A percentile compares a stretch with the other conserved stretches of the same genome.
Conservation (phyloP, 805 yeast genomes). For the Starmerella scarabaei region DNA sequence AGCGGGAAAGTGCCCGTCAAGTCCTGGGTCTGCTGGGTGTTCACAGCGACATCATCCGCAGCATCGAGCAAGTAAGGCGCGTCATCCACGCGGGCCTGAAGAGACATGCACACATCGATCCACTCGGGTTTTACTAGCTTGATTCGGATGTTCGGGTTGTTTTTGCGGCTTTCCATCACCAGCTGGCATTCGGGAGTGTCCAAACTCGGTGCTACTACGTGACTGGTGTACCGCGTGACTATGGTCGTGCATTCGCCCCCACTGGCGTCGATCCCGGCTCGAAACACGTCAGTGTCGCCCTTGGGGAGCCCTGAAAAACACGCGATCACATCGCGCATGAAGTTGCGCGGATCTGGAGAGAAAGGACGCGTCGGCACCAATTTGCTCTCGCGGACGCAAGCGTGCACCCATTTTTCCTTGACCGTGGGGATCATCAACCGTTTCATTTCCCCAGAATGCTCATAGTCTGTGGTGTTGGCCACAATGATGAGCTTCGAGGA, state of each 20-base stretch:
- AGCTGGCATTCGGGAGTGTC: constrained; percentile 46
- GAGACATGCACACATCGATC: constrained; percentile 57
- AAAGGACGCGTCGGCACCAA: constrained; percentile 43
- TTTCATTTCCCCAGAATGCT: constrained; percentile 36
- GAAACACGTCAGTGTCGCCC: constrained; percentile 53
- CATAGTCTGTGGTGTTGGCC: constrained; percentile 39
- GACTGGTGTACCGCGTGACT: constrained; percentile 63
- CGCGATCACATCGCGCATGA: constrained; percentile 45
- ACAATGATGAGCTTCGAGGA: constrained; percentile 31
- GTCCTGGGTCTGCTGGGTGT: constrained; percentile 5
- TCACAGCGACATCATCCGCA: constrained; percentile 11
- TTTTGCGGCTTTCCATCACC: constrained; percentile 29
- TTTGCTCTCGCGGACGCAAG: constrained; percentile 33
- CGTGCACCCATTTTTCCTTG: constrained; percentile 46
- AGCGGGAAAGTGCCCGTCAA: constrained; percentile 15
- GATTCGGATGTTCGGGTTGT: constrained; percentile 23
- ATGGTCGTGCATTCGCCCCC: constrained; percentile 64
- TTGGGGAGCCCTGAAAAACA: constrained; percentile 46
- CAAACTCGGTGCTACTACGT: constrained; percentile 47
- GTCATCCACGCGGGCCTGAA: constrained; percentile 40
- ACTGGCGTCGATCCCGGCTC: constrained; percentile 52
- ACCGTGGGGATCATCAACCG: constrained; percentile 54
- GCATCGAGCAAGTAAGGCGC: constrained; percentile 37
- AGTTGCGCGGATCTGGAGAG: constrained; percentile 57
- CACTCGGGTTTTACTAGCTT: constrained; percentile 59